Percentiles rank a stretch among this genome's conserved stretches.
These are phyloP conservation scores for Nicotiana tomentosiformis DNA, from an alignment of 257 asterid genomes.

Conservation along the genomic window DNA sequence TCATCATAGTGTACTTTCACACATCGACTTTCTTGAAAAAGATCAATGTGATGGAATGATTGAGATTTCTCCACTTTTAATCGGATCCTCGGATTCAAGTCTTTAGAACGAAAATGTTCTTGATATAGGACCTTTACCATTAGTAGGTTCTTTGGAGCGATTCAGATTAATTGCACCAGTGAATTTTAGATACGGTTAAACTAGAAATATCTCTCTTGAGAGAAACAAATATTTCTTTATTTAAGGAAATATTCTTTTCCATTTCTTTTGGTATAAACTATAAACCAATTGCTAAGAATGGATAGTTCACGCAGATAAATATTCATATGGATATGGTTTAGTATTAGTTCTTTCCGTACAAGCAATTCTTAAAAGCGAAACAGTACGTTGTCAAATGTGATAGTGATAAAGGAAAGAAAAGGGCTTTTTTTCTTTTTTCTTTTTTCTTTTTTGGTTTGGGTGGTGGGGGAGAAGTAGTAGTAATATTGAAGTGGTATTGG, in stretches of 20 bases:
- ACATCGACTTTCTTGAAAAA: not conserved
- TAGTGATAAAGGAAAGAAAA: slow-evolving; percentile 3
- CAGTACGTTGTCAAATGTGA: not conserved
- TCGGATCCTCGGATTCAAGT: too few species aligned
- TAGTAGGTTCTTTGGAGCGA: too few species aligned
- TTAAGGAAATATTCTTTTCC: not conserved
- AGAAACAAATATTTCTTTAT: not conserved
- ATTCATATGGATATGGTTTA: not conserved
- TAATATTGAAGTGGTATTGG: not conserved
- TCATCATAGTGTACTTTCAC: not conserved
- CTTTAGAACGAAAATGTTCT: too few species aligned
- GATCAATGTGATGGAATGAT: too few species aligned
- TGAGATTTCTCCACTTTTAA: too few species aligned
- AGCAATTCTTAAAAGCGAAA: not conserved
- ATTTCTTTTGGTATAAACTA: not conserved
- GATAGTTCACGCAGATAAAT: not conserved
- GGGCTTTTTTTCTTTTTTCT: not conserved
- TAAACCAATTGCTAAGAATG: not conserved
- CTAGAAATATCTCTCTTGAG: too few species aligned
- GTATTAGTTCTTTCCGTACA: not conserved
- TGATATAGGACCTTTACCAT: too few species aligned
- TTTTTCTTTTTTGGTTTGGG: not conserved
- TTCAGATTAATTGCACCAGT: too few species aligned
- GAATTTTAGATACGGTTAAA: too few species aligned
- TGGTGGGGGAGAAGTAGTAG: not conserved